Evolutionary conservation across 2,329 filamentous ascomycete species (phyloP), one percentile per base, ranked within the genome.

Genomic region (Trichoderma sp.): DNA sequence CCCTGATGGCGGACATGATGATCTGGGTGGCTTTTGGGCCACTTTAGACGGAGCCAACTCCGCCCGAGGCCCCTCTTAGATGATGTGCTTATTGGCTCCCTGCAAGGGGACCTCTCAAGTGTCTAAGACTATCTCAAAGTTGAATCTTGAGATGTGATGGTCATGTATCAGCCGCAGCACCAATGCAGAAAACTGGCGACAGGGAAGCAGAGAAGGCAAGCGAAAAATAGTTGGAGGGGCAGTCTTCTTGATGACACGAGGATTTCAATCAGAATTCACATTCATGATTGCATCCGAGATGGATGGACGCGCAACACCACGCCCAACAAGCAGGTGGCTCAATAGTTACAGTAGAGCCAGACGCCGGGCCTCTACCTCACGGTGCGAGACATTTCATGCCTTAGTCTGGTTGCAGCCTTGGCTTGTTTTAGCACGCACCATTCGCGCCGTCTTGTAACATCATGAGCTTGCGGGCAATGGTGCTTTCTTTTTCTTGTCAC

Each of bases 101-200:
- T 47, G 65, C 56, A 69, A 69, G 56, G 53, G 56, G 53, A 67
- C 56, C 56, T 67, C 51, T 58, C 15, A 32, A 61, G 28, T 60
- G 65, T 69, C 36, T 47, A 26, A 34, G 15, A 47, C 56, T 26
- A 69, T 69, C 65, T 60, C 65, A 61, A 11, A 60, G 57, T 26
- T 32, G 34, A 34, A 61, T 69, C 18, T 30, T 69, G 65, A 69
- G 36, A 69, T 69, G n/a, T 69, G 65, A 69, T 15, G 8, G 47
- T 28, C 36, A 61, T 60, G 26, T 32, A 14, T 69, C 36, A 32
- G 26, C 56, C 56, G 56, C 65, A 43, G 65, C n/a, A 34, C 12
- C n/a, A 24, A 60, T 58, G 56, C 36, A 51, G 18, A 60, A 58
- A 28, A 18, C 53, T 32, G 53, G n/a, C 60, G 39, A 15, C 36